A percentile compares a stretch with the other conserved stretches of the same genome.
These are phyloP conservation scores for Cryptococcus amylolentus DNA, from an alignment of 1,284 basidiomycete species.

Conservation along the genomic window DNA sequence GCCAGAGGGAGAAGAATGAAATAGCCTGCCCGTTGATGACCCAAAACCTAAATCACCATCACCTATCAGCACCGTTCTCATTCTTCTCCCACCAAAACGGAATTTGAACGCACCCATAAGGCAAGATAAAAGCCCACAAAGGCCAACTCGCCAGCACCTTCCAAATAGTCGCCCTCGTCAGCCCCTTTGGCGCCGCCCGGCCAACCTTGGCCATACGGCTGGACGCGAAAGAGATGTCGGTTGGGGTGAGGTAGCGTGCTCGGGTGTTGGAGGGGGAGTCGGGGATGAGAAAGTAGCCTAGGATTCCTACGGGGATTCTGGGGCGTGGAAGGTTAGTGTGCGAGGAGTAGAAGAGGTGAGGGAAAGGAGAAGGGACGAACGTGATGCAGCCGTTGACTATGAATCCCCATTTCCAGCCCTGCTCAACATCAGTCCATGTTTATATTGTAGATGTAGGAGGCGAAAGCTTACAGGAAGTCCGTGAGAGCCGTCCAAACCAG, in stretches of 20 bases:
- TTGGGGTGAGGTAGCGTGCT: constrained; percentile 1
- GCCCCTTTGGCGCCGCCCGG: neutral
- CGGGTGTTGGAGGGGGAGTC: constrained; percentile 32
- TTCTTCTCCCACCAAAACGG: neutral
- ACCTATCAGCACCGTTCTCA: neutral
- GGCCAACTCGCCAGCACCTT: neutral
- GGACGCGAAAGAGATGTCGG: neutral
- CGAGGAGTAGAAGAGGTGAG: neutral
- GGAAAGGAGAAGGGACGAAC: neutral
- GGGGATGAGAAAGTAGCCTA: constrained; percentile 44
- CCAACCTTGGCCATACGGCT: neutral
- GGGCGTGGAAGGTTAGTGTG: neutral
- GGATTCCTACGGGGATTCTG: neutral
- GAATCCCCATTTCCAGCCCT: constrained; percentile 1
- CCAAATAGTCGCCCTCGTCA: neutral
- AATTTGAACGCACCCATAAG: neutral
- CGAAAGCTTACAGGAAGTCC: neutral
- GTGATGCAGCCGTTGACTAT: neutral
- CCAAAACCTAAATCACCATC: neutral
- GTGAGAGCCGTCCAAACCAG: neutral
- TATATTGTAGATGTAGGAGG: too few species aligned
- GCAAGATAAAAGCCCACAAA: neutral
- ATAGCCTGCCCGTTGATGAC: neutral
- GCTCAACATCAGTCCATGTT: neutral
- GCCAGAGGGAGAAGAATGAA: neutral